Evolutionary conservation across 176 grass and related monocot genomes (phyloP), one percentile per base, ranked within the genome.

Genomic region (Oryza glaberrima): DNA sequence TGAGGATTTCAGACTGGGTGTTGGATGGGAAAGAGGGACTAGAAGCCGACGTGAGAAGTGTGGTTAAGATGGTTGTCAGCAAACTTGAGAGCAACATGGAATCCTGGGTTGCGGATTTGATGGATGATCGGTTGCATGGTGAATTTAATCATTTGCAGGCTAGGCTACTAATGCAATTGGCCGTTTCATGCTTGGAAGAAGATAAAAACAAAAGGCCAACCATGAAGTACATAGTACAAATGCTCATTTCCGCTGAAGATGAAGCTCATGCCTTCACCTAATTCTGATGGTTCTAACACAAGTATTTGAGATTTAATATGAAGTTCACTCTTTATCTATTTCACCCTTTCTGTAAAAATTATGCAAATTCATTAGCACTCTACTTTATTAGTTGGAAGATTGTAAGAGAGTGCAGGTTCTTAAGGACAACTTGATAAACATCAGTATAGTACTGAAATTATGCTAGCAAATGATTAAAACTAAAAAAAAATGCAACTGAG

Each of bases 171-270:
- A 48, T 56, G 22, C 36, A 73, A 8, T 73, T 82, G 52, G 80
- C 51, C 32, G 10, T 65, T 38, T 73, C 47, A 13, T 73, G 80
- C 49, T 20, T 82, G 41, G 80, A 73, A 41, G 80, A 82, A 73
- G 69, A 64, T 6, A 73, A 36, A 34, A 73, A 82, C 80, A 82
- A 73, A 41, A 82, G 69, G 36, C 69, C 69, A 2, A 70, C 52
- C 2, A 82, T 82, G 80, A 82, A 63, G 80, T 35, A 43, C 60
- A 15, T 73, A 47, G 68, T 73, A 38, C 80, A 72, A 26, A 73
- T 46, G 81, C 81, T 82, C 25, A 82, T 73, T 40, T 73, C 81
- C n/a, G 12, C 69, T 9, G 81, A 73, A 73, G 81, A 73, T n/a
- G 51, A 64, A n/a, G 28, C 81, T 23, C 69, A 17, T 52, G 4